Evolutionary conservation across 2,329 filamentous ascomycete genomes (phyloP).

Genomic region (Claviceps pazoutovae): DNA sequence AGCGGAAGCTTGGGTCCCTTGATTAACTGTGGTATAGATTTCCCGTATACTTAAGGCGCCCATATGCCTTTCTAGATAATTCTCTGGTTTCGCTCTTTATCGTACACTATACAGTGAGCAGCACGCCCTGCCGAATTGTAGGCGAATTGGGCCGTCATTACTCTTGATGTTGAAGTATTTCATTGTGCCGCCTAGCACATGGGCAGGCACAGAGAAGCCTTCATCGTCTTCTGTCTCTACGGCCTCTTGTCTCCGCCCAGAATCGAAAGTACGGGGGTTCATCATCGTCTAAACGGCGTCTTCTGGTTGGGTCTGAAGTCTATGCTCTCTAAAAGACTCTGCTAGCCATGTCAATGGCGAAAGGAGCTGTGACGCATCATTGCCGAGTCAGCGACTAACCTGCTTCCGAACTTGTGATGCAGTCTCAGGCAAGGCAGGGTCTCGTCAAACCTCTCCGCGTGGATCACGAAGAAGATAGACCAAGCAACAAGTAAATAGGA

Average conservation of each 20-base stretch:
- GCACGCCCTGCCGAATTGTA: neutral
- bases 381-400: neutral
- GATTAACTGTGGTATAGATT: neutral
- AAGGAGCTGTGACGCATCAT: conserved; percentile 31
- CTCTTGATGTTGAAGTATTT: neutral
- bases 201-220: neutral
- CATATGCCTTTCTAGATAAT: neutral
- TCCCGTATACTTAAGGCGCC: neutral
- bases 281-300: neutral
- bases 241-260: neutral
- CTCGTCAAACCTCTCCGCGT: neutral
- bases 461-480: neutral
- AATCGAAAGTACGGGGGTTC: neutral
- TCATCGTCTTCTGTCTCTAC: neutral
- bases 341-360: conserved; percentile 39
- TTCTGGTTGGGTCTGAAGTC: neutral
- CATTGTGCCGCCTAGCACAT: no score
- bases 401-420: neutral
- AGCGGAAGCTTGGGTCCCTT: no score
- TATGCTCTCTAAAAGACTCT: conserved; percentile 23
- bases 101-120: conserved; percentile 7
- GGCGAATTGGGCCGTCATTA: neutral
- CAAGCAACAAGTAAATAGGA: no score
- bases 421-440: neutral
- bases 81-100: conserved; percentile 1